phyloP scores from a whole-genome alignment of 345 rosid genomes.

The Noccaea caerulescens region DNA sequence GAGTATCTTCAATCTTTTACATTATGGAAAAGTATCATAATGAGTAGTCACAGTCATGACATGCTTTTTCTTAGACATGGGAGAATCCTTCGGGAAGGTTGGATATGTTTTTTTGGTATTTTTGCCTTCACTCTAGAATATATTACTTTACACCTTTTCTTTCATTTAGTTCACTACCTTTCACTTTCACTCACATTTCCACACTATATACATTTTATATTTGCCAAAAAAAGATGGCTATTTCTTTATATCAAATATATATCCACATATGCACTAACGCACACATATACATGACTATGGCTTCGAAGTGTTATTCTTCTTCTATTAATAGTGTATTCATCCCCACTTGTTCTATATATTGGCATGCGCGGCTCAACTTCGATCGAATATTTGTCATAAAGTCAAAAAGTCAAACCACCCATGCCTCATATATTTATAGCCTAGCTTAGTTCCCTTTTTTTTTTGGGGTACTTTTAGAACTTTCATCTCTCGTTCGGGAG shows the following conservation, averaged over 20 bases:
- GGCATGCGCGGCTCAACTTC: too few relatives aligned
- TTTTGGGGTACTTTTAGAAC: too few relatives aligned
- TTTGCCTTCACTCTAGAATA: constrained; percentile 33
- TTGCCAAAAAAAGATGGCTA: background rate
- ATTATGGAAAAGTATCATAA: constrained; percentile 21
- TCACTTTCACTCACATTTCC: constrained; percentile 23
- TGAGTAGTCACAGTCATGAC: constrained; percentile 39
- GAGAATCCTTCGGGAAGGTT: constrained; percentile 34
- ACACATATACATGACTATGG: background rate
- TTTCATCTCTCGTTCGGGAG: too few relatives aligned
- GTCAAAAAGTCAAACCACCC: too few relatives aligned
- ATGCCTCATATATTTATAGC: too few relatives aligned
- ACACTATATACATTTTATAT: background rate
- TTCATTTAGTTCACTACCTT: constrained; percentile 7
- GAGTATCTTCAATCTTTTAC: constrained; percentile 32
- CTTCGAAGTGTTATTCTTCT: too few relatives aligned
- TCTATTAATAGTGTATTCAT: too few relatives aligned
- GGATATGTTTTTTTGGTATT: constrained; percentile 42
- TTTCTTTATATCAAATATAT: background rate
- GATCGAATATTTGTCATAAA: too few relatives aligned
- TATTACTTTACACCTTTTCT: constrained; percentile 10
- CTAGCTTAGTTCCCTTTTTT: too few relatives aligned
- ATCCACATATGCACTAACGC: background rate
- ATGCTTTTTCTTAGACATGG: constrained; percentile 29
- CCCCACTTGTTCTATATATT: too few relatives aligned